phyloP scores from a whole-genome alignment of 805 yeast species.

The Kuraishia piskuri region DNA sequence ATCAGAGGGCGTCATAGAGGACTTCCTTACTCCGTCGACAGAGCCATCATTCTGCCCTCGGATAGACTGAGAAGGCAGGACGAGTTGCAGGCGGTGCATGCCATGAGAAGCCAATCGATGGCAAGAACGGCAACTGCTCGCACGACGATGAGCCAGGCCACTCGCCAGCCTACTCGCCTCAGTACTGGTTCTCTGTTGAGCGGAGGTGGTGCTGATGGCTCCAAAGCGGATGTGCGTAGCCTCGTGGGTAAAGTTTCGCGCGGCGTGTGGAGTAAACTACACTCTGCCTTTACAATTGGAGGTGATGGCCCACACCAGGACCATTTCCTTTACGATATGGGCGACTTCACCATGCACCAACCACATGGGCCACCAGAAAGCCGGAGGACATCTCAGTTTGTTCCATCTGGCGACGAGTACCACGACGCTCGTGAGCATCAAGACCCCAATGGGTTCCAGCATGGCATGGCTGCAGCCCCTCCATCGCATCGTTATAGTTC shows the following conservation, averaged over 20 bases:
- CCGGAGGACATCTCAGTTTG: not conserved
- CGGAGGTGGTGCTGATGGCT: not conserved
- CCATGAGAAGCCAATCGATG: slow-evolving; percentile 13
- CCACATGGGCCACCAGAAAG: not conserved
- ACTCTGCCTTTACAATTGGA: not conserved
- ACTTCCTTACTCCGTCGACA: slow-evolving; percentile 83
- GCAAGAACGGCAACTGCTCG: not conserved
- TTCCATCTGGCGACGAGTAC: not conserved
- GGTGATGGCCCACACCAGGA: not conserved
- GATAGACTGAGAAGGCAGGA: slow-evolving; percentile 58
- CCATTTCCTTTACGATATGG: not conserved
- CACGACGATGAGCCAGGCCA: not conserved
- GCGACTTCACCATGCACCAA: not conserved
- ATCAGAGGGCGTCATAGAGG: slow-evolving; percentile 96
- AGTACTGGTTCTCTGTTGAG: not conserved
- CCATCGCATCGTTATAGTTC: too few species aligned
- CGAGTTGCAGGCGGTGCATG: slow-evolving; percentile 44
- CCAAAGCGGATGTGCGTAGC: not conserved
- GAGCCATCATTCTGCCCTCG: slow-evolving; percentile 85
- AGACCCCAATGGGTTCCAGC: too few species aligned
- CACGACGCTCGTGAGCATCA: not conserved
- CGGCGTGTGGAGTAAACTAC: not conserved
- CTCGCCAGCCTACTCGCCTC: not conserved
- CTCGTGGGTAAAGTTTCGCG: not conserved
- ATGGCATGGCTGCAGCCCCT: too few species aligned